Evolutionary conservation across 2,329 filamentous ascomycete genomes (phyloP), one percentile per base, ranked within the genome.

Genomic region (Penicillium sp.): DNA sequence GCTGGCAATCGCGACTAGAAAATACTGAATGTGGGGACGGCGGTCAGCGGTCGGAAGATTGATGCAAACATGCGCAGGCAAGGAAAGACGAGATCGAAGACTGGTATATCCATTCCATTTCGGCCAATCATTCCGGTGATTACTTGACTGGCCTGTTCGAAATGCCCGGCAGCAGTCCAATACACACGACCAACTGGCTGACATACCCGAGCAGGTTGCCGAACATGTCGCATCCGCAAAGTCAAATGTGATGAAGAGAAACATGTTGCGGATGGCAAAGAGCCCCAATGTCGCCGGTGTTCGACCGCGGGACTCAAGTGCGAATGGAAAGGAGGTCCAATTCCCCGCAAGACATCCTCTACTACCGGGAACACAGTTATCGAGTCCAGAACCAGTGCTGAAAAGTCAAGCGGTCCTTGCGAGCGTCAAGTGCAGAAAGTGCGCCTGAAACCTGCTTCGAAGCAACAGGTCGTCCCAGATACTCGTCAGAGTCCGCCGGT

Each of bases 191-290:
- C 11, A 11, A 27, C 4, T 32, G 6, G 34, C 43, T 45, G 26
- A 45, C 32, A 25, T 5, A 43, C 34, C 34, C 33, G 33, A 11
- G 4, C 33, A 60, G 61, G 61, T 6, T 66, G 60, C 45, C 55
- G 57, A 43, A 64, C 63, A 27, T 66, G 64, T 53, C 49, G 59
- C 27, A 60, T 58, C 13, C 56, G 60, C 42, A 64, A 64, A 51
- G 53, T 62, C 25, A 65, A 64, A 55, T 66, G 61, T 43, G 63
- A 62, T 37, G 61, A 65, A 43, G 58, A 59, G 27, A 61, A 61
- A 41, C 38, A 59, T 7, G 9, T 24, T 9, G 51, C 53, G 7
- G 38, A 39, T 4, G 54, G 48, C 18, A 47, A 56, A 26, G 60
- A 62, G 47, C 58, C 58, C 26, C 59, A 63, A 27, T 63, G 59